Percentiles rank a stretch among this genome's conserved stretches.
Evolutionary conservation across 2,329 filamentous ascomycete species (phyloP).

Genomic region (Pestalotiopsis sp.): DNA sequence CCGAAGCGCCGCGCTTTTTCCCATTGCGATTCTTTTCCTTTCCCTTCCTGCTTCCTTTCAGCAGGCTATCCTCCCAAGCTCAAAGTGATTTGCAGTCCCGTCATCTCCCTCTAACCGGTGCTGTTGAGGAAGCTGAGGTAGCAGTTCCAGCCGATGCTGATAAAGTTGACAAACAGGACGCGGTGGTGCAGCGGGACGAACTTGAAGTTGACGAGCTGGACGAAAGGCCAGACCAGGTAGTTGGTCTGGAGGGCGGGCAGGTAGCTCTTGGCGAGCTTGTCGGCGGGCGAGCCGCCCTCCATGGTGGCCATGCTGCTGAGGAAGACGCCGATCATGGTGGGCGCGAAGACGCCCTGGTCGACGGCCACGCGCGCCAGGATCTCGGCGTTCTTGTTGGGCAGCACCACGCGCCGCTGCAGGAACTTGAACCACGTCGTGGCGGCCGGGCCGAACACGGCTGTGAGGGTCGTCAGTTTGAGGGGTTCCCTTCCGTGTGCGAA

Average conservation of each 20-base stretch:
- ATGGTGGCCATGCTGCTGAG: constrained; percentile 82
- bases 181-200: constrained; percentile 82
- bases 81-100: too few relatives aligned
- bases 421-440: constrained; percentile 87
- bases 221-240: constrained; percentile 84
- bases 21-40: not conserved
- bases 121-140: constrained; percentile 66
- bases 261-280: constrained; percentile 76
- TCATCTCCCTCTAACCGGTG: constrained; percentile 14
- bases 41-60: not conserved
- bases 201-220: constrained; percentile 87
- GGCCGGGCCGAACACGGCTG: constrained; percentile 82
- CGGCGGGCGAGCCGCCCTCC: constrained; percentile 63
- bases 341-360: constrained; percentile 84
- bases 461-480: not conserved
- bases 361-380: constrained; percentile 76
- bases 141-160: constrained; percentile 70
- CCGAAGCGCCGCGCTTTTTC: not conserved
- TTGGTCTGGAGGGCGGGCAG: constrained; percentile 75
- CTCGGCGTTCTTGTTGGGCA: constrained; percentile 68
- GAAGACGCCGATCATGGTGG: constrained; percentile 81
- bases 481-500: not conserved
- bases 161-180: constrained; percentile 82
- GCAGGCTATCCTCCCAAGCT: not conserved
- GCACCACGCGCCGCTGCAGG: constrained; percentile 69